A percentile compares a stretch with the other conserved stretches of the same genome.
phyloP scores from a whole-genome alignment of 176 grass and related monocot genomes.

The Thinopyrum elongatum region DNA sequence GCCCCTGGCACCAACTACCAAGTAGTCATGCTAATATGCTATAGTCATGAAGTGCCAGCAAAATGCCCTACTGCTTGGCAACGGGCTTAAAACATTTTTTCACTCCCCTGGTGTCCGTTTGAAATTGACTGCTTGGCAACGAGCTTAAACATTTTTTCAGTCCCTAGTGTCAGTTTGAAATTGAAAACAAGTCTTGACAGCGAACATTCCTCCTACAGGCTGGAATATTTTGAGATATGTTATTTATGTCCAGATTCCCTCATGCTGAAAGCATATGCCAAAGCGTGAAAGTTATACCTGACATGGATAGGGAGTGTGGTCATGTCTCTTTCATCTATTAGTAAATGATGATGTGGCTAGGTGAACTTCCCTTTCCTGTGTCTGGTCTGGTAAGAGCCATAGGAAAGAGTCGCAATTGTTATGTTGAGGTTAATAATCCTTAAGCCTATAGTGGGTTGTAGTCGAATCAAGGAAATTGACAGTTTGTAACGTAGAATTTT shows the following conservation, averaged over 20 bases:
- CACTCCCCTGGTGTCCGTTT: background rate
- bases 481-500: background rate
- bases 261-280: background rate
- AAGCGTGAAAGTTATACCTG: background rate
- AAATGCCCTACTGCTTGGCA: background rate
- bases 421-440: background rate
- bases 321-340: background rate
- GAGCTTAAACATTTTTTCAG: background rate
- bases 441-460: background rate
- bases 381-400: background rate
- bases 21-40: background rate
- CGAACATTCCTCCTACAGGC: background rate
- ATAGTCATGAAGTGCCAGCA: background rate
- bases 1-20: slow-evolving; percentile 4
- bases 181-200: slow-evolving; percentile 7
- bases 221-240: background rate
- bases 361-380: background rate
- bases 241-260: background rate
- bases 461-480: background rate
- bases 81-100: background rate
- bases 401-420: background rate
- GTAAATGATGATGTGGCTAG: slow-evolving; percentile 10
- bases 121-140: background rate
- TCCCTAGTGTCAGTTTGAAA: background rate
- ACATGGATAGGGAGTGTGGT: background rate